Percentiles rank a stretch among this genome's conserved stretches.
These are phyloP conservation scores for Aureobasidium sp. DNA, from an alignment of 2,329 filamentous ascomycete genomes.

Conservation along the genomic window DNA sequence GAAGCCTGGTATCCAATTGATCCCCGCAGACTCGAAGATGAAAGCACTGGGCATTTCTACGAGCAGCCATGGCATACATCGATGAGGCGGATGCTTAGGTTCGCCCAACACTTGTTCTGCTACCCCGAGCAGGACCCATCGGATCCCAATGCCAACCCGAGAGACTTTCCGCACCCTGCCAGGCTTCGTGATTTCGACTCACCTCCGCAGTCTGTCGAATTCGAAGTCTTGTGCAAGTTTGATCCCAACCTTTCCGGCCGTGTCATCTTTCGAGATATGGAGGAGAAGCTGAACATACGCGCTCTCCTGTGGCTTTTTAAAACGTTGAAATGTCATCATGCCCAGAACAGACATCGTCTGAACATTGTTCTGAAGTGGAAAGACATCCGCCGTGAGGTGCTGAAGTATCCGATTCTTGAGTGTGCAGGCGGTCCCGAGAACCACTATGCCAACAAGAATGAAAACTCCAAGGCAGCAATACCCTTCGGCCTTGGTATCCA, in stretches of 20 bases:
- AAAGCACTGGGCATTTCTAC: not conserved
- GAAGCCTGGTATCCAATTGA: not conserved
- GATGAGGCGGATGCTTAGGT: not conserved
- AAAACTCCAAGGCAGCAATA: not conserved
- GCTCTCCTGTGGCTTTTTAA: not conserved
- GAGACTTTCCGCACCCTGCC: not conserved
- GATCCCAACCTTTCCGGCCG: not conserved
- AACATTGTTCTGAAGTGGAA: not conserved
- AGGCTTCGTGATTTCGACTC: not conserved
- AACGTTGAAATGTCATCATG: not conserved
- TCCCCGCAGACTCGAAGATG: not conserved
- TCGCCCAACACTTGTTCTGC: not conserved
- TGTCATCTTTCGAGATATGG: not conserved
- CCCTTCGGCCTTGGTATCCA: not conserved
- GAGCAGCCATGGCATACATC: not conserved
- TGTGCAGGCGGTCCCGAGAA: not conserved
- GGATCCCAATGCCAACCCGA: not conserved
- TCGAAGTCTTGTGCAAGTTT: not conserved
- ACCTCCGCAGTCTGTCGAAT: not conserved
- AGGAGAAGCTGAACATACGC: not conserved
- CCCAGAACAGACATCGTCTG: not conserved
- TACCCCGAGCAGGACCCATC: not conserved
- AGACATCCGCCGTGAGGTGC: not conserved
- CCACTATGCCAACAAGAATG: not conserved
- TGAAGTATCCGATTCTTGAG: not conserved